Percentiles rank a stretch among this genome's conserved stretches.
phyloP scores from a whole-genome alignment of 1,284 basidiomycete species.

The Pascua sp. region DNA sequence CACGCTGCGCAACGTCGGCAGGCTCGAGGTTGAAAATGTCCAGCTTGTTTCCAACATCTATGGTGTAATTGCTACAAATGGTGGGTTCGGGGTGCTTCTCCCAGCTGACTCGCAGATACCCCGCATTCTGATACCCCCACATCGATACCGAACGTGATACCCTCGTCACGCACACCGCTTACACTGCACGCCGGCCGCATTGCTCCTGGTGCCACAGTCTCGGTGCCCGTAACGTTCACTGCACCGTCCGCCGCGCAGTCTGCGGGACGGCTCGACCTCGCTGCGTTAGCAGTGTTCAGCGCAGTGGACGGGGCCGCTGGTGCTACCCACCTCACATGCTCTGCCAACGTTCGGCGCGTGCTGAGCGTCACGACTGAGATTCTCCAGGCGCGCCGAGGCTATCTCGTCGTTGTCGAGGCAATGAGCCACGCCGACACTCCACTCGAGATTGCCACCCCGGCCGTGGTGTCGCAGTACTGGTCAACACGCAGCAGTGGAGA shows the following conservation, averaged over 20 bases:
- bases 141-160: slow-evolving; percentile 28
- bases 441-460: slow-evolving; percentile 3
- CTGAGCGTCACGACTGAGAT: slow-evolving; percentile 7
- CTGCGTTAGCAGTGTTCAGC: slow-evolving; percentile 26
- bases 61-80: slow-evolving; percentile 16
- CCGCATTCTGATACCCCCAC: slow-evolving; percentile 18
- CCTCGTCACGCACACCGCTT: slow-evolving; percentile 10
- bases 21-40: slow-evolving; percentile 30
- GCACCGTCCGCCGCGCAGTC: slow-evolving; percentile 6
- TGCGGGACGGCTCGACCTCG: slow-evolving; percentile 25
- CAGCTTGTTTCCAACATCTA: slow-evolving; percentile 32
- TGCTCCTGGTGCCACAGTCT: slow-evolving; percentile 22
- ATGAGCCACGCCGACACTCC: slow-evolving; percentile 10
- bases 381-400: slow-evolving; percentile 4
- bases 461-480: slow-evolving; percentile 11
- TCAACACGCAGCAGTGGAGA: not conserved
- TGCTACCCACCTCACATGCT: slow-evolving; percentile 16
- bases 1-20: slow-evolving; percentile 41
- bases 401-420: slow-evolving; percentile 9
- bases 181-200: slow-evolving; percentile 17
- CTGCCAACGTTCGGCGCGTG: slow-evolving; percentile 18
- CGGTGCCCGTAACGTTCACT: slow-evolving; percentile 25
- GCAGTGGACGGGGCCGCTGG: slow-evolving; percentile 14
- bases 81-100: not conserved
- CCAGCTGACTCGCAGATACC: slow-evolving; percentile 13